These are phyloP conservation scores for Scheffersomyces insectosa DNA, from an alignment of 1,139 yeast species.

Conservation along the genomic window DNA sequence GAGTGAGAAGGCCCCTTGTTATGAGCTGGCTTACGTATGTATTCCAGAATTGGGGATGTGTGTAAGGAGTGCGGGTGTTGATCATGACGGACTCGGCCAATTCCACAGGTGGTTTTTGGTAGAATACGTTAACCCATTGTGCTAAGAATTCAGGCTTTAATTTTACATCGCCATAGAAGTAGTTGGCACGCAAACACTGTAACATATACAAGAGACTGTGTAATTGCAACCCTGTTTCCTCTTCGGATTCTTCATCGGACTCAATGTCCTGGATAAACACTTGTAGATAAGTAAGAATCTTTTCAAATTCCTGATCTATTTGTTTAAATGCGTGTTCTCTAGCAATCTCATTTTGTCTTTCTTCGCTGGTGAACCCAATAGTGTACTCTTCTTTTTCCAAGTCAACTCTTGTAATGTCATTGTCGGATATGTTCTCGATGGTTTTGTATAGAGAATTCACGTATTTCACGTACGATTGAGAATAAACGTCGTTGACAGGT, in stretches of 20 bases:
- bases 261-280: conserved; percentile 16
- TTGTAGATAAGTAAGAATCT: conserved; percentile 24
- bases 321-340: conserved; percentile 11
- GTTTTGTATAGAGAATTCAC: conserved; percentile 35
- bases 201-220: conserved; percentile 51
- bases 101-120: conserved; percentile 56
- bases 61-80: conserved; percentile 46
- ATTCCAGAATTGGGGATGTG: conserved; percentile 65
- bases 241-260: conserved; percentile 14
- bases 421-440: conserved; percentile 29
- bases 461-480: conserved; percentile 26
- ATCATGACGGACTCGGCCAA: conserved; percentile 48
- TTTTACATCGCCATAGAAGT: conserved; percentile 44
- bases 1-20: conserved; percentile 62
- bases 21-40: conserved; percentile 55
- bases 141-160: conserved; percentile 48
- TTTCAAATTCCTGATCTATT: conserved; percentile 30
- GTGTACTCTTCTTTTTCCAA: conserved; percentile 26
- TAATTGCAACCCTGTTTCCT: conserved; percentile 11
- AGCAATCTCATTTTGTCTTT: conserved; percentile 5
- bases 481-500: conserved; percentile 16
- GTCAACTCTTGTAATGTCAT: conserved; percentile 17
- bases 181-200: conserved; percentile 56
- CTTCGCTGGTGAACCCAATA: conserved; percentile 31
- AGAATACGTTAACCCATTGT: conserved; percentile 69